Percentiles rank a stretch among this genome's conserved stretches.
Evolutionary conservation across 139 green algal species (phyloP).

Genomic region (Chlorokybus atmophyticus): DNA sequence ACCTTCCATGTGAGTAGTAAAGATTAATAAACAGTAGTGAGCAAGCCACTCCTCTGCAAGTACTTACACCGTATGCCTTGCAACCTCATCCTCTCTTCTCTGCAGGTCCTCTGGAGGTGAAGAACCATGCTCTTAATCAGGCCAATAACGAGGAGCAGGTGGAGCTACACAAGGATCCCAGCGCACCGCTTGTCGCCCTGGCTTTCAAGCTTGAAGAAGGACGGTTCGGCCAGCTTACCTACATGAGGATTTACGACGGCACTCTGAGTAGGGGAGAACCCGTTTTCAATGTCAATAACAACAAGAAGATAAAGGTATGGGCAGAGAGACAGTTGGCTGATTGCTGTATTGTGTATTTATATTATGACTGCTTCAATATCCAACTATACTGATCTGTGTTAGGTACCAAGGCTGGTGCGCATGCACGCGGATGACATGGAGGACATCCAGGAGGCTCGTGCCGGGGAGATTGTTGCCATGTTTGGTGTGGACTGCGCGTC

Average conservation of each 20-base stretch:
- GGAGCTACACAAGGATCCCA: constrained; percentile 6
- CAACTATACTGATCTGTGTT: too few relatives aligned
- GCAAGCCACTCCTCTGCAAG: too few relatives aligned
- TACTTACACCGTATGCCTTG: too few relatives aligned
- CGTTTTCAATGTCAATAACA: constrained; percentile 31
- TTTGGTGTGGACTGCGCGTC: constrained; percentile 96
- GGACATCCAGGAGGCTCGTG: constrained; percentile 53
- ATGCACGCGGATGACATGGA: constrained; percentile 37
- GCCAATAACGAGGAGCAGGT: constrained; percentile 21
- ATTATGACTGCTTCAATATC: too few relatives aligned
- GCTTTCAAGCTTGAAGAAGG: constrained; percentile 99
- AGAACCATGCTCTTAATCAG: constrained; percentile 17
- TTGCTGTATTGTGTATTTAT: too few relatives aligned
- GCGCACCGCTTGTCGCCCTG: constrained; percentile 37
- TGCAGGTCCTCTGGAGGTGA: constrained; percentile 23
- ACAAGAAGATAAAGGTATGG: constrained; percentile 64
- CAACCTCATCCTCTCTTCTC: not conserved
- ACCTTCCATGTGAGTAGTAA: constrained; percentile 86
- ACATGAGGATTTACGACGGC: constrained; percentile 87
- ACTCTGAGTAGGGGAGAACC: constrained; percentile 37
- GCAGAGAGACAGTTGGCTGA: not conserved
- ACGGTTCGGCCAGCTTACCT: constrained; percentile 93
- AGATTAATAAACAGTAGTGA: too few relatives aligned
- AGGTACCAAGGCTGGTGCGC: constrained; percentile 30
- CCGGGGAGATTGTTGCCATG: constrained; percentile 93